Percentiles rank a stretch among this genome's conserved stretches.
These are phyloP conservation scores for Scheffersomyces insectosa DNA, from an alignment of 1,139 yeast genomes.

Conservation along the genomic window DNA sequence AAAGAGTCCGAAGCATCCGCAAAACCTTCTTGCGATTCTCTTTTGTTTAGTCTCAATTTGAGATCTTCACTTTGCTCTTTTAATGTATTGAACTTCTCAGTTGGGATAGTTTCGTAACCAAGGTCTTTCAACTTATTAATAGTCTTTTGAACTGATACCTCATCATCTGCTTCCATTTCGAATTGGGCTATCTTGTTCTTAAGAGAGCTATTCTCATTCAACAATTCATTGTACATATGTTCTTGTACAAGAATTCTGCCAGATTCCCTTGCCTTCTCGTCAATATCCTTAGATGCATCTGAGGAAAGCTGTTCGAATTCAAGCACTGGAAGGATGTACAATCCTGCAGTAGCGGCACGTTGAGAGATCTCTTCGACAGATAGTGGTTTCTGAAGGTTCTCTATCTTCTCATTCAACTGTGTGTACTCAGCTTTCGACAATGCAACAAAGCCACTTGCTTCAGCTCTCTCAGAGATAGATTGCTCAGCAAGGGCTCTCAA, in stretches of 20 bases:
- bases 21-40: slow-evolving; percentile 15
- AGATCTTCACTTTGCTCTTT: slow-evolving; percentile 2
- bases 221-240: slow-evolving; percentile 18
- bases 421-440: slow-evolving; percentile 10
- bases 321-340: slow-evolving; percentile 16
- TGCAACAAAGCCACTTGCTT: slow-evolving; percentile 12
- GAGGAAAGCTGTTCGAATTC: slow-evolving; percentile 20
- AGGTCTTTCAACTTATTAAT: slow-evolving; percentile 3
- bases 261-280: slow-evolving; percentile 21
- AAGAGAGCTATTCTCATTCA: slow-evolving; percentile 1
- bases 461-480: slow-evolving; percentile 12
- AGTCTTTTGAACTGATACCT: background rate
- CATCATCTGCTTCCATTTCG: background rate
- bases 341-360: slow-evolving; percentile 25
- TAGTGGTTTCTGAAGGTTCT: slow-evolving; percentile 19
- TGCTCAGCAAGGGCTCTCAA: slow-evolving; percentile 14
- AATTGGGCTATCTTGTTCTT: slow-evolving; percentile 4
- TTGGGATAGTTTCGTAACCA: no score
- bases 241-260: slow-evolving; percentile 28
- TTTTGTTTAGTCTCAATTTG: slow-evolving; percentile 1
- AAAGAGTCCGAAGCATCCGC: slow-evolving; percentile 41
- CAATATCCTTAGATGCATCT: slow-evolving; percentile 7
- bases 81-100: background rate
- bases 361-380: slow-evolving; percentile 7
- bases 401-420: slow-evolving; percentile 10